These are phyloP conservation scores for Candida albicans DNA, from an alignment of 1,139 yeast genomes.

Conservation along the genomic window DNA sequence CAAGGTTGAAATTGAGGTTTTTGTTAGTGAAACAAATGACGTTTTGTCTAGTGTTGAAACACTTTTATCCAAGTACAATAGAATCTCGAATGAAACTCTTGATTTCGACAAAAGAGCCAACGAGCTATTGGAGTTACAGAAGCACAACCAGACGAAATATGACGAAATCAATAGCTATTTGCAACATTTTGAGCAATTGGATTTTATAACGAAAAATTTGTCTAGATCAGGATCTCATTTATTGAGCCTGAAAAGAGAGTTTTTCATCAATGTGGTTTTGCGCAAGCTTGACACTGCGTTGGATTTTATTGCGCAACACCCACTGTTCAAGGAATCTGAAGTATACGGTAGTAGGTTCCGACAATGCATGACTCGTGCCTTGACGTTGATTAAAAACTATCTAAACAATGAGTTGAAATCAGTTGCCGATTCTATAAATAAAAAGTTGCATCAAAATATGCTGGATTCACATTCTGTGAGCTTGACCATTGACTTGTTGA, in stretches of 20 bases:
- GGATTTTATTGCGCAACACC: constrained; percentile 34
- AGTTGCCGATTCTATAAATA: constrained; percentile 31
- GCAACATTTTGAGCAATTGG: constrained; percentile 66
- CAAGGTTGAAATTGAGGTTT: constrained; percentile 29
- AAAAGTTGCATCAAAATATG: constrained; percentile 40
- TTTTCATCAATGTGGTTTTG: constrained; percentile 40
- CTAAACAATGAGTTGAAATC: constrained; percentile 52
- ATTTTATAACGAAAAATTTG: constrained; percentile 64
- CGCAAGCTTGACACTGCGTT: constrained; percentile 57
- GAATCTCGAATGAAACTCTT: constrained; percentile 58
- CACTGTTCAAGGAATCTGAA: constrained; percentile 68
- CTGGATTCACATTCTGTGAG: constrained; percentile 21
- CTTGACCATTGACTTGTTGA: constrained; percentile 26
- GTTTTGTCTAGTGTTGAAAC: constrained; percentile 44
- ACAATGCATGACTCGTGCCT: constrained; percentile 82
- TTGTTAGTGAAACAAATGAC: constrained; percentile 41
- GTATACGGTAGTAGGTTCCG: constrained; percentile 71
- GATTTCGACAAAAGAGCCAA: constrained; percentile 65
- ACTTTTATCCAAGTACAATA: constrained; percentile 51
- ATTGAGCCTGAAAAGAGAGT: constrained; percentile 33
- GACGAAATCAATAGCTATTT: constrained; percentile 54
- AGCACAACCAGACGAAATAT: constrained; percentile 43
- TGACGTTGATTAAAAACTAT: constrained; percentile 72
- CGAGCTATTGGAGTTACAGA: constrained; percentile 51
- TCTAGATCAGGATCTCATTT: constrained; percentile 70